Conservation (phyloP, 163 green algal genomes). For the Botryococcus braunii region DNA sequence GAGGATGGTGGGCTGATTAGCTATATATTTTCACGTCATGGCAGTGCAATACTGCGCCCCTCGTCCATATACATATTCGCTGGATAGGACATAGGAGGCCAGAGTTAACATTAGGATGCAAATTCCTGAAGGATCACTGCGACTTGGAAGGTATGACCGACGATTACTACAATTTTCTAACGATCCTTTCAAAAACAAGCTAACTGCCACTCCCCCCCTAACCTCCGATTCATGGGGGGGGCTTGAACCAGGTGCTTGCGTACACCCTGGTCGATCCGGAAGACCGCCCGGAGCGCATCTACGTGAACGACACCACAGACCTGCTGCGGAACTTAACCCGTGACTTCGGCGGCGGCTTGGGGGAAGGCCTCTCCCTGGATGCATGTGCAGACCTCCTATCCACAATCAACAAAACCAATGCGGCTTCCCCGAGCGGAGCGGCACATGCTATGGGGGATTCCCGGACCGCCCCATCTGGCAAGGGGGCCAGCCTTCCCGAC, state of each 20-base stretch:
- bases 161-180: background rate
- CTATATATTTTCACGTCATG: too few species aligned
- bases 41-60: too few species aligned
- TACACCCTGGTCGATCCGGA: conserved; percentile 5
- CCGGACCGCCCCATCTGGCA: background rate
- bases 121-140: background rate
- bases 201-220: background rate
- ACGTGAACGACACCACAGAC: conserved; percentile 8
- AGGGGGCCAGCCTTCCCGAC: background rate
- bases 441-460: background rate
- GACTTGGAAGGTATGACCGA: background rate
- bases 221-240: background rate
- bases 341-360: background rate
- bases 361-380: background rate
- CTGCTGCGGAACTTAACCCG: background rate
- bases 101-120: background rate
- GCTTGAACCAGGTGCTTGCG: conserved; percentile 4
- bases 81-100: background rate
- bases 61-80: background rate
- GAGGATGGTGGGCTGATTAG: too few species aligned
- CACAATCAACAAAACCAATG: background rate
- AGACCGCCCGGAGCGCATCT: background rate
- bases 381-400: background rate
- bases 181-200: background rate
- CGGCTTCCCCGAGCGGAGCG: background rate